Evolutionary conservation across 148 eudicot species (phyloP).

Genomic region (Camellia sinensis): DNA sequence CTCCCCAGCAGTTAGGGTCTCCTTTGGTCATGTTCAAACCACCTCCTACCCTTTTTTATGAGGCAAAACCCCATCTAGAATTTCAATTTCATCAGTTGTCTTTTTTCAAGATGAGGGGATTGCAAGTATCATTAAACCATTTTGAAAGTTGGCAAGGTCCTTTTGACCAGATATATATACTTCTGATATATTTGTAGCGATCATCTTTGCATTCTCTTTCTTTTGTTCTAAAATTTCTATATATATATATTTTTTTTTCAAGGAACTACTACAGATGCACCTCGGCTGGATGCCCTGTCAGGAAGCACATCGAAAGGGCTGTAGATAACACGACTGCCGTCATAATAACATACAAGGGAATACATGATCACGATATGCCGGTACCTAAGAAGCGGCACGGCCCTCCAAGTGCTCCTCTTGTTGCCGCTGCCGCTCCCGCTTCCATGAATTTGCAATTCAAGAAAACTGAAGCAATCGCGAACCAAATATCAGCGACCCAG

Average conservation of each 20-base stretch:
- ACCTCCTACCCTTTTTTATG: too few species aligned
- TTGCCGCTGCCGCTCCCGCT: conserved; percentile 34
- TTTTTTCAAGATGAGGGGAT: background rate
- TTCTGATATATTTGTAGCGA: background rate
- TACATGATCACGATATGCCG: conserved; percentile 79
- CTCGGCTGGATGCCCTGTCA: conserved; percentile 76
- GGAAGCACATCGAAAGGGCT: conserved; percentile 84
- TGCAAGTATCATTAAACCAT: background rate
- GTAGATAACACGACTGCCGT: conserved; percentile 44
- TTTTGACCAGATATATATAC: background rate
- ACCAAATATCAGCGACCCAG: conserved; percentile 27
- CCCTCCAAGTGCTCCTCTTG: conserved; percentile 30
- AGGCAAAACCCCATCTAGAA: background rate
- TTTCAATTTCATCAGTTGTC: background rate
- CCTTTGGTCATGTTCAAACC: too few species aligned
- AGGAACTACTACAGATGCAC: conserved; percentile 95
- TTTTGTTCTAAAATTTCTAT: background rate
- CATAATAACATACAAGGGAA: conserved; percentile 69
- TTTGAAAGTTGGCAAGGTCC: background rate
- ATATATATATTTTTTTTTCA: conserved; percentile 9
- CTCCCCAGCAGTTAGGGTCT: too few species aligned
- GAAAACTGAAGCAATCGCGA: conserved; percentile 23
- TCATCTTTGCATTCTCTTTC: background rate
- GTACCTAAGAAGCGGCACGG: conserved; percentile 54
- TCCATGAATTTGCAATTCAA: conserved; percentile 22